Conservation (phyloP, 2,329 filamentous ascomycete species). For the Aspergillus udagawae region DNA sequence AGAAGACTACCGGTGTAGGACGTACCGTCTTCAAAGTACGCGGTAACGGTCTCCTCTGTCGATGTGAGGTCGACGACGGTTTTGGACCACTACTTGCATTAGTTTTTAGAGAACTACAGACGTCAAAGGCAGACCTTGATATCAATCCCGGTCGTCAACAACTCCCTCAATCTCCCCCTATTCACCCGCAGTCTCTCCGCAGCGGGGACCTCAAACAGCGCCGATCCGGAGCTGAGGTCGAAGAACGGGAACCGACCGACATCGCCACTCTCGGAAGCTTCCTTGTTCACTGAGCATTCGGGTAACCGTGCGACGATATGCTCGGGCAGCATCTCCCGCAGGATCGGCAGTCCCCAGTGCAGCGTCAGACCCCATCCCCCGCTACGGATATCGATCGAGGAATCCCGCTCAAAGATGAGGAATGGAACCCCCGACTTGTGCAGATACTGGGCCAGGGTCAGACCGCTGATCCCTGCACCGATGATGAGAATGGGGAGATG, state of each 20-base stretch:
- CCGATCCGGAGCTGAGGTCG: slow-evolving; percentile 50
- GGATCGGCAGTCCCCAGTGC: slow-evolving; percentile 56
- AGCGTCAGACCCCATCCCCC: slow-evolving; percentile 62
- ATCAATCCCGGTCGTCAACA: slow-evolving; percentile 47
- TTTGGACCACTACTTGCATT: slow-evolving; percentile 37
- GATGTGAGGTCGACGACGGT: slow-evolving; percentile 31
- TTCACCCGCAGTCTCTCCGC: slow-evolving; percentile 47
- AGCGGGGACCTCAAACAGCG: slow-evolving; percentile 45
- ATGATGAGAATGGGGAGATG: slow-evolving; percentile 39
- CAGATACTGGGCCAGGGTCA: slow-evolving; percentile 41
- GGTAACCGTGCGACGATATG: slow-evolving; percentile 45
- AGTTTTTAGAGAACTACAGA: too few relatives aligned
- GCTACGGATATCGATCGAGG: slow-evolving; percentile 44
- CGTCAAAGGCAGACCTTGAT: slow-evolving; percentile 38
- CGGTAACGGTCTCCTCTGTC: slow-evolving; percentile 34
- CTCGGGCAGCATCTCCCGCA: slow-evolving; percentile 50
- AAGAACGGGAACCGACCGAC: slow-evolving; percentile 53
- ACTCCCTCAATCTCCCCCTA: slow-evolving; percentile 43
- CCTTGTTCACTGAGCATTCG: slow-evolving; percentile 52
- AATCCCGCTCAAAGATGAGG: slow-evolving; percentile 40
- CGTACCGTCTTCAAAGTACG: slow-evolving; percentile 47
- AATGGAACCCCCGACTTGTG: slow-evolving; percentile 31
- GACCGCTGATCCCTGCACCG: slow-evolving; percentile 42
- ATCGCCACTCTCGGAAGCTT: slow-evolving; percentile 46
- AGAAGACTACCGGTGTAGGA: slow-evolving; percentile 42